Evolutionary conservation across 306 rosid species (phyloP), one percentile per base, ranked within the genome.

Genomic region (Cajanus cajan): DNA sequence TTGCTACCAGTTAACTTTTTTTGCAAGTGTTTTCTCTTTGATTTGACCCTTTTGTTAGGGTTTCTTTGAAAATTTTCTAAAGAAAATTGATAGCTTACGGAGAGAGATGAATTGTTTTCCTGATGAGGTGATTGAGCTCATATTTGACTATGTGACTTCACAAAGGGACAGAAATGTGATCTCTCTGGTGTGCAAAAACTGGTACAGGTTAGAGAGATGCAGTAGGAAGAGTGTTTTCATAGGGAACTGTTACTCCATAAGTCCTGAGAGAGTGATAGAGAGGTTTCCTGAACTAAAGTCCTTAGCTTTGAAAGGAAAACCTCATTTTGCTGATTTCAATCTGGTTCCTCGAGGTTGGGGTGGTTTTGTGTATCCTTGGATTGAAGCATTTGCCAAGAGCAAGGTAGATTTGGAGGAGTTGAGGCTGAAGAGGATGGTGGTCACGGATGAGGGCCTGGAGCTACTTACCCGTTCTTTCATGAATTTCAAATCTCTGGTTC

Each of bases 291-390:
- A 78, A 16, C 52, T 91, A 7, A 89, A 82, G 57, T 80, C 92
- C n/a, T 78, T 91, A 18, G 86, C 90, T 76, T 66, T 91, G 70
- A 91, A 91, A 71, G 97, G 94, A 3, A 91, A 88, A 63, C 97
- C 97, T 51, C 97, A 89, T 87, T 91, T 91, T 47, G 92, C 97
- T 0, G 94, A 91, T 89, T 91, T 91, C 87, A 88, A 86, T 85
- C 59, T 89, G 92, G 90, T 91, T 24, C 97, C 94, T 13, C 62
- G 64, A 13, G 94, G 86, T 8, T 91, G 97, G 92, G 97, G 97
- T 1, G 94, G 91, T 57, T 85, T 47, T 47, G 78, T 90, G 47
- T 12, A 51, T 40, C 94, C 94, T 36, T 63, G 69, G 69, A 36
- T 63, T 63, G 69, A 63, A 63, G 45, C 69, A 63, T 25, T 63